These are phyloP conservation scores for Zasmidium cellare DNA, from an alignment of 2,329 filamentous ascomycete species.

Conservation along the genomic window DNA sequence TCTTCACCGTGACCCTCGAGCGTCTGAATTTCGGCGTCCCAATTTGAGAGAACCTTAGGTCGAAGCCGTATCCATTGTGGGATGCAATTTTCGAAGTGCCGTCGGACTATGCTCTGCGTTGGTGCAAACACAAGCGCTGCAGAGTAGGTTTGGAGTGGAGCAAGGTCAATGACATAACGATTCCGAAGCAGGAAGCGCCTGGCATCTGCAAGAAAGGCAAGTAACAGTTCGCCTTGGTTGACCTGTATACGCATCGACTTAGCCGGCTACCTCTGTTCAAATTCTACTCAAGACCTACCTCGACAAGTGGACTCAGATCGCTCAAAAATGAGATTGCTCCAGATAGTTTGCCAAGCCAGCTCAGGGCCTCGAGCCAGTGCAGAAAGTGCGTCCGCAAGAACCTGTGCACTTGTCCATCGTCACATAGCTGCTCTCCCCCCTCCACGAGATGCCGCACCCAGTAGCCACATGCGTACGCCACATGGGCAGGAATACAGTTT, in stretches of 20 bases:
- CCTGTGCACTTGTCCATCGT: conserved; percentile 29
- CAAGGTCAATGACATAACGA: conserved; percentile 28
- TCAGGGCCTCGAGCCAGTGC: conserved; percentile 48
- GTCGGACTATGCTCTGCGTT: conserved; percentile 26
- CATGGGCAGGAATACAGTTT: conserved; percentile 27
- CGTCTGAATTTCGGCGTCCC: conserved; percentile 28
- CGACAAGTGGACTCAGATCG: neutral
- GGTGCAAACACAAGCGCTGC: conserved; percentile 38
- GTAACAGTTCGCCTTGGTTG: conserved; percentile 8
- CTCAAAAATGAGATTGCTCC: conserved; percentile 14
- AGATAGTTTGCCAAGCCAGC: conserved; percentile 32
- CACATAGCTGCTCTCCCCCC: conserved; percentile 23
- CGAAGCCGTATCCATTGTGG: conserved; percentile 17
- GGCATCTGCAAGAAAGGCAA: conserved; percentile 33
- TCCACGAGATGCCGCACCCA: conserved; percentile 40
- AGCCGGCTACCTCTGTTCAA: neutral
- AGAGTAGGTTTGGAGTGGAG: conserved; percentile 39
- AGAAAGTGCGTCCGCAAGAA: conserved; percentile 44
- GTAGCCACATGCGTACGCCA: conserved; percentile 45
- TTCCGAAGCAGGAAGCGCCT: conserved; percentile 34
- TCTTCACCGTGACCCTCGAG: conserved; percentile 23
- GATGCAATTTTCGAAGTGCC: conserved; percentile 22
- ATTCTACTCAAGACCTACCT: neutral
- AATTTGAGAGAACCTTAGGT: conserved; percentile 13
- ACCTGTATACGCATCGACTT: neutral